Evolutionary conservation across 139 green algal species (phyloP).

Genomic region (Gonium pectorale): DNA sequence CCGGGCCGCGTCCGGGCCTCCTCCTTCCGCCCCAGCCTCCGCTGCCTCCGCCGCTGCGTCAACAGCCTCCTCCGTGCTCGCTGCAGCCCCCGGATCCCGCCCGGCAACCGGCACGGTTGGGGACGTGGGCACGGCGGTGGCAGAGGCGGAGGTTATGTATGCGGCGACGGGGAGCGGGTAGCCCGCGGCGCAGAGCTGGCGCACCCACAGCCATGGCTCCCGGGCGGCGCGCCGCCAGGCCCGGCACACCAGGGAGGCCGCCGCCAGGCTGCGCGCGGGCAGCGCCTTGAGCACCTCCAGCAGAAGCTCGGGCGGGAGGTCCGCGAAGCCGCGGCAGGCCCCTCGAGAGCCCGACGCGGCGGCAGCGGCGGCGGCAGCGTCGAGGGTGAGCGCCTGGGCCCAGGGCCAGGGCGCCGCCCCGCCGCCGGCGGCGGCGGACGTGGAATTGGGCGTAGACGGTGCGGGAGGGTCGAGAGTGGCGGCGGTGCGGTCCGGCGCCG

Average conservation of each 20-base stretch:
- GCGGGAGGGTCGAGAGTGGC: background rate
- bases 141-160: too few relatives aligned
- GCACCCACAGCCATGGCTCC: slow-evolving; percentile 45
- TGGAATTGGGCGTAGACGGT: background rate
- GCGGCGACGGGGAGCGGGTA: background rate
- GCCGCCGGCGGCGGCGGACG: background rate
- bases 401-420: background rate
- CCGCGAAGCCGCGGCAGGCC: background rate
- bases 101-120: too few relatives aligned
- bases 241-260: background rate
- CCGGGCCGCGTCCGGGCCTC: background rate
- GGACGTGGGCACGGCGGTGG: too few relatives aligned
- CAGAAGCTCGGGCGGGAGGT: slow-evolving; percentile 13
- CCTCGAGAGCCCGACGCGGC: background rate
- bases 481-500: background rate
- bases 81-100: too few relatives aligned
- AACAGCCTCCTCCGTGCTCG: too few relatives aligned
- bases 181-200: slow-evolving; percentile 4
- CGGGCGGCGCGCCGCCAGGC: slow-evolving; percentile 14
- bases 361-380: background rate
- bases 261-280: slow-evolving; percentile 17
- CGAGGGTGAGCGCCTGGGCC: background rate
- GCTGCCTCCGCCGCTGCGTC: background rate
- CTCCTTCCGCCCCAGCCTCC: background rate
- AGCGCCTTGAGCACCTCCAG: slow-evolving; percentile 12